Percentiles rank a stretch among this genome's conserved stretches.
phyloP scores from a whole-genome alignment of 306 rosid species.

The Phaseolus lunatus region DNA sequence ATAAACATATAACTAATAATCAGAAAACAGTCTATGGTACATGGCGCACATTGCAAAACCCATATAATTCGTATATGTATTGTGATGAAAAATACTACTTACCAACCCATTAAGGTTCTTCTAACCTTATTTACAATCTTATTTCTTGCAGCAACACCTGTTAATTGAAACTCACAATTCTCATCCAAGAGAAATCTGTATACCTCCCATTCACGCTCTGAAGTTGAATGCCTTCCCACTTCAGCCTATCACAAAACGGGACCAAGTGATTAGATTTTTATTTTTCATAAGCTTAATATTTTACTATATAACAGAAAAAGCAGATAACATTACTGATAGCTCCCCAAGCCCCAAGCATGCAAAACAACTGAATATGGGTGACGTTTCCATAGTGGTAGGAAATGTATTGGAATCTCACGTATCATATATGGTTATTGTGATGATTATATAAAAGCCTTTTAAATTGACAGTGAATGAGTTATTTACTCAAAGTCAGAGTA shows the following conservation, averaged over 20 bases:
- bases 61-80: background rate
- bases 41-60: conserved; percentile 24
- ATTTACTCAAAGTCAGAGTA: background rate
- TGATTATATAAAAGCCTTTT: no score
- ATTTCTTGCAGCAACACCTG: conserved; percentile 56
- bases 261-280: conserved; percentile 1
- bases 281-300: background rate
- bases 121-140: conserved; percentile 80
- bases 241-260: conserved; percentile 63
- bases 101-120: conserved; percentile 83
- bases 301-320: conserved; percentile 12
- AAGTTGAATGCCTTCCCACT: conserved; percentile 71
- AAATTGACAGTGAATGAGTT: no score
- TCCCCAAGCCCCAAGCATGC: conserved; percentile 1
- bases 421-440: no score
- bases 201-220: conserved; percentile 87
- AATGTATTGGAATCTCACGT: no score
- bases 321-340: background rate
- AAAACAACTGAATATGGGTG: background rate
- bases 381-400: no score
- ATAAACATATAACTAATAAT: conserved; percentile 8
- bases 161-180: conserved; percentile 57
- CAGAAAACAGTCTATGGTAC: conserved; percentile 3
- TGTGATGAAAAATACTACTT: conserved; percentile 32
- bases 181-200: conserved; percentile 85